These are phyloP conservation scores for Parathielavia hyrcaniae DNA, from an alignment of 495 filamentous ascomycete species.

Conservation along the genomic window DNA sequence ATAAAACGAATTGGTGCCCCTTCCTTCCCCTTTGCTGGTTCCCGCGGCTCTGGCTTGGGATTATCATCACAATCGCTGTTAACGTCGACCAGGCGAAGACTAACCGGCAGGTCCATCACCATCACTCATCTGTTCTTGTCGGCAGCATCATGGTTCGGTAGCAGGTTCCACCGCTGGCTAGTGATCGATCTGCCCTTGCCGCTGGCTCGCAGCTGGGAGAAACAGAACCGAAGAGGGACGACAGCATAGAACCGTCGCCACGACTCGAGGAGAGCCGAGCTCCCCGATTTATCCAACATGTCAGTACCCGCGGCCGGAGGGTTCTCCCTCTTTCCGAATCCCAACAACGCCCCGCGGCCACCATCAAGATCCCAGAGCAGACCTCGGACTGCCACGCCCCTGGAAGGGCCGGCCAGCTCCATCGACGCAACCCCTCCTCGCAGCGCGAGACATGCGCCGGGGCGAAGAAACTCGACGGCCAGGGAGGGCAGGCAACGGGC, in stretches of 20 bases:
- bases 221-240: background rate
- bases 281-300: constrained; percentile 21
- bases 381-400: constrained; percentile 36
- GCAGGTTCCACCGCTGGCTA: constrained; percentile 4
- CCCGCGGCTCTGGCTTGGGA: constrained; percentile 5
- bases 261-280: background rate
- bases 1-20: constrained; percentile 19
- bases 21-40: background rate
- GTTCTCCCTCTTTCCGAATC: constrained; percentile 48
- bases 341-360: constrained; percentile 32
- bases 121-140: background rate
- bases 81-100: background rate
- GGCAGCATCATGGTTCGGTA: constrained; percentile 10
- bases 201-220: constrained; percentile 1
- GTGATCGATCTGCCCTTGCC: constrained; percentile 6
- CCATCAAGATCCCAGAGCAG: constrained; percentile 36
- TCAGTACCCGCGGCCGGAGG: constrained; percentile 40
- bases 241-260: background rate
- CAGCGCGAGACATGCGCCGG: constrained; percentile 32
- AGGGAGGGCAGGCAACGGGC: constrained; percentile 34
- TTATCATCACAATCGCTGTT: background rate
- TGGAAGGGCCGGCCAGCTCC: constrained; percentile 31
- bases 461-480: constrained; percentile 31
- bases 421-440: constrained; percentile 24
- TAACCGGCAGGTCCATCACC: background rate